phyloP scores from a whole-genome alignment of 2,329 filamentous ascomycete species.

The Nannizzia gypsea region DNA sequence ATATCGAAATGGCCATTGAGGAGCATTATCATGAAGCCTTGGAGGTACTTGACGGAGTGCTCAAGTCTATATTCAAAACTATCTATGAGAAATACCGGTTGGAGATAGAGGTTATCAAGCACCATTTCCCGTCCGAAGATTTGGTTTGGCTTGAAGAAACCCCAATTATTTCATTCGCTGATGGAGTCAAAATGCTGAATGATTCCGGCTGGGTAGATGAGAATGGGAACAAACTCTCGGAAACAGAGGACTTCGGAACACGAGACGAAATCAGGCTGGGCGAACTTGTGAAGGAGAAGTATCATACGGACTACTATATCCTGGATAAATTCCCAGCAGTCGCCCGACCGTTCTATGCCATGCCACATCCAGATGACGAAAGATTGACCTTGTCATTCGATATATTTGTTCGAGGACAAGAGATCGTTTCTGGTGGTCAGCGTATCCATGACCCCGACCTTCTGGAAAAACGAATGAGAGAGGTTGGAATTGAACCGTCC shows the following conservation, averaged over 20 bases:
- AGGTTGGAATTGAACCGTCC: slow-evolving; percentile 62
- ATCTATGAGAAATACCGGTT: slow-evolving; percentile 56
- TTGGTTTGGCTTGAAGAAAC: slow-evolving; percentile 80
- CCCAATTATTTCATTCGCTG: slow-evolving; percentile 64
- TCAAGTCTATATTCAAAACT: slow-evolving; percentile 67
- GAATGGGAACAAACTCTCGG: slow-evolving; percentile 56
- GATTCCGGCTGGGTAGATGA: slow-evolving; percentile 66
- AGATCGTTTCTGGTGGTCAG: slow-evolving; percentile 84
- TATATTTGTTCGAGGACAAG: slow-evolving; percentile 85
- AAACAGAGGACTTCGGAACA: slow-evolving; percentile 71
- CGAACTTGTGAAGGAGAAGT: slow-evolving; percentile 73
- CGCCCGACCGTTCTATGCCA: slow-evolving; percentile 82
- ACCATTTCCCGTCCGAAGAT: slow-evolving; percentile 75
- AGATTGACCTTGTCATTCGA: slow-evolving; percentile 80
- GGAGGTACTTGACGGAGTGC: slow-evolving; percentile 60
- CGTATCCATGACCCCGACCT: slow-evolving; percentile 73
- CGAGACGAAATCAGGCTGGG: slow-evolving; percentile 79
- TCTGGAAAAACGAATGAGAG: slow-evolving; percentile 65
- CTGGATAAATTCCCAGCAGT: slow-evolving; percentile 82
- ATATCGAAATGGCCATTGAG: slow-evolving; percentile 85
- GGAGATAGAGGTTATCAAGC: slow-evolving; percentile 68
- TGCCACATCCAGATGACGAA: slow-evolving; percentile 63
- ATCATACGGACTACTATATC: slow-evolving; percentile 81
- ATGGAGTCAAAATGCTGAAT: slow-evolving; percentile 70
- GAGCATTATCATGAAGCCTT: slow-evolving; percentile 84